phyloP scores from a whole-genome alignment of 1,284 basidiomycete genomes.

The Ganoderma boninense region DNA sequence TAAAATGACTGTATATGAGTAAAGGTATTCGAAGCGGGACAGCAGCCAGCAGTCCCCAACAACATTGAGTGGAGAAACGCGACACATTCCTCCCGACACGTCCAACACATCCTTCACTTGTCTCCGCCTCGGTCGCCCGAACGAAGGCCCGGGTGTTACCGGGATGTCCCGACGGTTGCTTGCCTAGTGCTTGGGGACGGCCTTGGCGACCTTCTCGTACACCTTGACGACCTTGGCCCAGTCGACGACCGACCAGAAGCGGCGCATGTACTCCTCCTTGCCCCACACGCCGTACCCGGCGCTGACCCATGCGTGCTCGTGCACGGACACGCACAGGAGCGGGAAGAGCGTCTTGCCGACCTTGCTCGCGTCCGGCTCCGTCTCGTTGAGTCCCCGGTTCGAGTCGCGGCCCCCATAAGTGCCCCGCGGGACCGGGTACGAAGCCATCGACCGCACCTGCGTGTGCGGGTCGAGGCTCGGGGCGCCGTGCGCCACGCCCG shows the following conservation, averaged over 20 bases:
- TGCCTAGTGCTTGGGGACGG: not conserved
- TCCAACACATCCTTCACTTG: not conserved
- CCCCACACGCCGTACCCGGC: constrained; percentile 95
- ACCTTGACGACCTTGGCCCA: constrained; percentile 75
- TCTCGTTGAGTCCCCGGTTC: constrained; percentile 11
- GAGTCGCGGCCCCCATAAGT: not conserved
- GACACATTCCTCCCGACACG: not conserved
- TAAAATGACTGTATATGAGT: constrained; percentile 30
- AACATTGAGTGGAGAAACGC: constrained; percentile 8
- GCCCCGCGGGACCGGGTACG: constrained; percentile 8
- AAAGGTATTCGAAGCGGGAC: constrained; percentile 17
- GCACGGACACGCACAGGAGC: constrained; percentile 85
- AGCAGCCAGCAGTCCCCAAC: not conserved
- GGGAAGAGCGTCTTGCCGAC: constrained; percentile 74
- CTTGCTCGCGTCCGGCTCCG: constrained; percentile 4
- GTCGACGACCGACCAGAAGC: constrained; percentile 91
- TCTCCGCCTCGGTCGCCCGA: not conserved
- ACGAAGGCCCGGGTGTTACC: too few relatives aligned
- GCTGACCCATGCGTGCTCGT: constrained; percentile 93
- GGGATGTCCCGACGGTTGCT: not conserved
- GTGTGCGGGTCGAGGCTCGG: constrained; percentile 35
- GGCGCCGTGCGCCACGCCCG: constrained; percentile 37
- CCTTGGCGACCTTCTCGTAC: constrained; percentile 30
- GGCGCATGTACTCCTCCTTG: constrained; percentile 88
- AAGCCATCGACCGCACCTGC: constrained; percentile 38